Base-by-base conservation (phyloP, 108 stramenopile genomes). In the Schizochytrium sp. region DNA sequence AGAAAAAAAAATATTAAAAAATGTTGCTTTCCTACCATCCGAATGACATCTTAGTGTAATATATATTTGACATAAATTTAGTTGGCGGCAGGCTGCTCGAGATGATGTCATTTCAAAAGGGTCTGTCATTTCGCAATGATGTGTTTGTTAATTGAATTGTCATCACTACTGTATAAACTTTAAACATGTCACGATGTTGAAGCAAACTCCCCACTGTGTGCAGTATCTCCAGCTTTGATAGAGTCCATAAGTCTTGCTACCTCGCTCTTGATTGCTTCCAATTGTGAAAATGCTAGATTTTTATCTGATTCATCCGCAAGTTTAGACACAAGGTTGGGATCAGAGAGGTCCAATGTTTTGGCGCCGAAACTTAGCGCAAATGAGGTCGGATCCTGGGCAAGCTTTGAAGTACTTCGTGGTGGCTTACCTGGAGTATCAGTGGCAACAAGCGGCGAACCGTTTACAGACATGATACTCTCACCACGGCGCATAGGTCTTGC, bases 391-490 rank as follows among this genome's bases (percentile, higher is more conserved):
- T 17, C 59, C 59, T n/a, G 59, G 19, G 59, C 59, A 60, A 17
- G 17, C 59, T 2, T 60, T n/a, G 17, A 17, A 60, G 17, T n/a
- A 2, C 17, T n/a, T n/a, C 17, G 17, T 60, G 59, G 59, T n/a
- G 64, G 64, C 64, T 15, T 12, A 8, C 64, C 64, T 7, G 64
- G 64, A 12, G 64, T 69, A 44, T 28, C 64, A 10, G 64, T 15
- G 76, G 76, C 76, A 7, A 83, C 76, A 56, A 83, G 47, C 0
- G 76, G 76, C 45, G 76, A 83, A 10, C 76, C 76, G 47, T 83
- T 83, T 15, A 83, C 76, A 0, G 76, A 83, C 76, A 83, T 83
- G 28, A 83, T 49, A 53, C 76, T 83, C 76, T 83, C 76, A 28
- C 76, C 76, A 53, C 76, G 76, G 47, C 76, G 76, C 47, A 83